A percentile compares a stretch with the other conserved stretches of the same genome.
These are phyloP conservation scores for Cladosporium austrohemisphaericum DNA, from an alignment of 2,329 filamentous ascomycete genomes.

Conservation along the genomic window DNA sequence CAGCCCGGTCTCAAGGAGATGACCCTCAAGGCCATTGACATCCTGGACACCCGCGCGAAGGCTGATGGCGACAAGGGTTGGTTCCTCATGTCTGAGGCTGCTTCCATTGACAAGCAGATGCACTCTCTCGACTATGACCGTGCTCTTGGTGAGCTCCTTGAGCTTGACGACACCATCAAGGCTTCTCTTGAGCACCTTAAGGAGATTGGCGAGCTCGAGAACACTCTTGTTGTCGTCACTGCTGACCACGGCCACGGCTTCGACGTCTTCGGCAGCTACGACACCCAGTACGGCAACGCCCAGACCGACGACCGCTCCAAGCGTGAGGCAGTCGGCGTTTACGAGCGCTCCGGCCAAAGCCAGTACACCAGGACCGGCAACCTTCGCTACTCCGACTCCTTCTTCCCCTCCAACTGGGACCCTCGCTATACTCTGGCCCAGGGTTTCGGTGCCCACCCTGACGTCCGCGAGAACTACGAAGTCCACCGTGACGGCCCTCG, in stretches of 20 bases:
- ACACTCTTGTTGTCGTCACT: conserved; percentile 75
- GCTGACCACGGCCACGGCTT: conserved; percentile 90
- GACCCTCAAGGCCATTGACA: conserved; percentile 81
- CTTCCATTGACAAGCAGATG: conserved; percentile 88
- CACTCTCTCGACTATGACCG: conserved; percentile 81
- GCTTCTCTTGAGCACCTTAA: conserved; percentile 70
- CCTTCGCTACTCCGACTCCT: conserved; percentile 64
- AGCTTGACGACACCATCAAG: conserved; percentile 78
- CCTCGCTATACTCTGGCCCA: conserved; percentile 76
- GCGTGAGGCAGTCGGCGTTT: conserved; percentile 70
- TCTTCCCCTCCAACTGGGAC: conserved; percentile 80
- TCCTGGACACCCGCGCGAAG: conserved; percentile 62
- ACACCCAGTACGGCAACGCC: conserved; percentile 70
- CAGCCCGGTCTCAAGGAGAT: conserved; percentile 84
- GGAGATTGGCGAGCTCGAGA: conserved; percentile 62
- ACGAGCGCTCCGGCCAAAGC: conserved; percentile 68
- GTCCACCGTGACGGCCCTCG: conserved; percentile 66
- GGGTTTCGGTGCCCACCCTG: conserved; percentile 68
- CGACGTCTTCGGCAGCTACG: conserved; percentile 77
- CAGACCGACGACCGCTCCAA: conserved; percentile 66
- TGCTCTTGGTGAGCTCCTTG: conserved; percentile 76
- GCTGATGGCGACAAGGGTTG: conserved; percentile 60
- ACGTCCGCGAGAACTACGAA: conserved; percentile 71
- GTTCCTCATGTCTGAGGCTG: conserved; percentile 85
- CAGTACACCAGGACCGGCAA: conserved; percentile 66